A percentile compares a stretch with the other conserved stretches of the same genome.
Conservation (phyloP, 1,284 basidiomycete species). For the Apiotrichum domesticum region DNA sequence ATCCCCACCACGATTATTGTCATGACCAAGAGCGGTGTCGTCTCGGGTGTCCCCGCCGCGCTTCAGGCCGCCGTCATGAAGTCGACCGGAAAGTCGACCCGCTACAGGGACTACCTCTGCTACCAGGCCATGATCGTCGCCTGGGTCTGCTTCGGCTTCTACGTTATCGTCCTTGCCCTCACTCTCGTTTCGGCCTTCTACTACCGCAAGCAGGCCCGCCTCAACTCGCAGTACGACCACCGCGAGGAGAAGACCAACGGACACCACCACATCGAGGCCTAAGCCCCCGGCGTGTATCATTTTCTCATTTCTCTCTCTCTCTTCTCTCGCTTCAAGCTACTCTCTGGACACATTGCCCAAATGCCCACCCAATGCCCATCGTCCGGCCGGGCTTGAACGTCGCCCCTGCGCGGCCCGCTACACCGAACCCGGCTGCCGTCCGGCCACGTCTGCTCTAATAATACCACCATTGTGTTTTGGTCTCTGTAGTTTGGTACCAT, state of each 20-base stretch:
- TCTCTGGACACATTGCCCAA: too few species aligned
- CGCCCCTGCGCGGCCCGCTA: too few species aligned
- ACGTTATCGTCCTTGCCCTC: constrained; percentile 8
- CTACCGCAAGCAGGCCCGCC: constrained; percentile 9
- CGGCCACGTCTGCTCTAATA: too few species aligned
- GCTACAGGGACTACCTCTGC: constrained; percentile 6
- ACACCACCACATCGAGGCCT: background rate
- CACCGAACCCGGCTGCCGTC: too few species aligned
- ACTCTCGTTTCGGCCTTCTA: constrained; percentile 11
- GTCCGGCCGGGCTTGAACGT: too few species aligned
- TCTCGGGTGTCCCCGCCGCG: background rate
- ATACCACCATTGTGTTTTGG: too few species aligned
- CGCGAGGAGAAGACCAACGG: background rate
- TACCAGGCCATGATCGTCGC: constrained; percentile 10
- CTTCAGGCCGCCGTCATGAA: constrained; percentile 2
- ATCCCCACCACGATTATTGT: constrained; percentile 13
- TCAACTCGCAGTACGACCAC: background rate
- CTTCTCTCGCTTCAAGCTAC: too few species aligned
- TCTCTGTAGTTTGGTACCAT: too few species aligned
- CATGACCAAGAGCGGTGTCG: background rate
- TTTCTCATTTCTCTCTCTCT: too few species aligned
- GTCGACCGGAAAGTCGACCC: constrained; percentile 2
- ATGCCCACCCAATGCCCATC: too few species aligned
- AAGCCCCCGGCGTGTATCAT: background rate
- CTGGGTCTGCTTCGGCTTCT: constrained; percentile 13